Conservation (phyloP, 108 stramenopile species). For the Conticribra guillardii region DNA sequence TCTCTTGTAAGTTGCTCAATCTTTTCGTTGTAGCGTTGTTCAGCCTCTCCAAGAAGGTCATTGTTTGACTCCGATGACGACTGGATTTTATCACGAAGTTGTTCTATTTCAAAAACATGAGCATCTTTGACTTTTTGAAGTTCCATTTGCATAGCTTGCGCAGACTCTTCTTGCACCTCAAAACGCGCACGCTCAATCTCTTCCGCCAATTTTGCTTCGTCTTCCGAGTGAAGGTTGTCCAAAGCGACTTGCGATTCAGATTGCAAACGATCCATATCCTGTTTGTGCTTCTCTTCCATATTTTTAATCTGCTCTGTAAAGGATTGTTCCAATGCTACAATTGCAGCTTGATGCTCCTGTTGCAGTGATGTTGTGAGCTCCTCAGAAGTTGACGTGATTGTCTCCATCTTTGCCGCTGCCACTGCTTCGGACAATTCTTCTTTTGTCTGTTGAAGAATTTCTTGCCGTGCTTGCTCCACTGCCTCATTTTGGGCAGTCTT, state of each 20-base stretch:
- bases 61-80: too few species aligned
- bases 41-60: slow-evolving; percentile 12
- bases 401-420: slow-evolving; percentile 35
- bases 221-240: slow-evolving; percentile 20
- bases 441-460: slow-evolving; percentile 7
- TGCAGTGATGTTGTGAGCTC: slow-evolving; percentile 25
- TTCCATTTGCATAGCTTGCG: slow-evolving; percentile 6
- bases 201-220: slow-evolving; percentile 18
- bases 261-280: slow-evolving; percentile 19
- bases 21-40: background rate
- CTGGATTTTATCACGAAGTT: slow-evolving; percentile 14
- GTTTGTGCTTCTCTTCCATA: slow-evolving; percentile 14
- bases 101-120: slow-evolving; percentile 20
- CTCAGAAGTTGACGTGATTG: slow-evolving; percentile 15
- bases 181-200: slow-evolving; percentile 34
- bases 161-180: slow-evolving; percentile 25
- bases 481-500: background rate
- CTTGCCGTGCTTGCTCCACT: slow-evolving; percentile 12
- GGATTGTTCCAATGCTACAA: slow-evolving; percentile 24
- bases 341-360: slow-evolving; percentile 5
- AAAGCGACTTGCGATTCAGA: slow-evolving; percentile 27
- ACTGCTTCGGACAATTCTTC: slow-evolving; percentile 27
- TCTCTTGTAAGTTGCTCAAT: slow-evolving; percentile 7
- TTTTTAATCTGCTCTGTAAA: slow-evolving; percentile 13
- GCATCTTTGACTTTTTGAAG: background rate